Percentiles rank a stretch among this genome's conserved stretches.
Evolutionary conservation across 345 rosid genomes (phyloP).

Genomic region (Cardiospermum halicacabum): DNA sequence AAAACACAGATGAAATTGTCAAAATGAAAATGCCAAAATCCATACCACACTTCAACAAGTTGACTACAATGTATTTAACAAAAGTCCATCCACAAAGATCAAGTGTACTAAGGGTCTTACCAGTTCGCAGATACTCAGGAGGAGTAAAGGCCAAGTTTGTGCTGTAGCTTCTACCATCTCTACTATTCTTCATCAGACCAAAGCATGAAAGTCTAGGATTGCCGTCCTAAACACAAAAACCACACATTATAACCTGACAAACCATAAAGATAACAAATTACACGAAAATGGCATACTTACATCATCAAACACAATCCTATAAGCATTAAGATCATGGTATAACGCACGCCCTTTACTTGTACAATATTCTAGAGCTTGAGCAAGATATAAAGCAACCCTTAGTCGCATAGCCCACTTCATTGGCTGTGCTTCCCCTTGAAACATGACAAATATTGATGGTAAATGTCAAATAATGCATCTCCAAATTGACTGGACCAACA

Average conservation of each 20-base stretch:
- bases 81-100: neutral
- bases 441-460: neutral
- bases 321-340: slow-evolving; percentile 95
- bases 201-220: slow-evolving; percentile 93
- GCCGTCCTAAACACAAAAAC: slow-evolving; percentile 44
- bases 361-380: slow-evolving; percentile 93
- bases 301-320: slow-evolving; percentile 86
- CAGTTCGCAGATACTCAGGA: slow-evolving; percentile 85
- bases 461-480: slow-evolving; percentile 6
- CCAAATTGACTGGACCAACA: neutral
- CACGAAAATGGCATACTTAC: slow-evolving; percentile 32
- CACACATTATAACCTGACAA: slow-evolving; percentile 5
- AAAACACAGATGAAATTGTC: neutral
- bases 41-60: neutral
- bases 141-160: slow-evolving; percentile 92
- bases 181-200: slow-evolving; percentile 96
- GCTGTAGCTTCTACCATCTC: slow-evolving; percentile 88
- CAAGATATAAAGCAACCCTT: slow-evolving; percentile 87
- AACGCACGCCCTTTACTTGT: slow-evolving; percentile 74
- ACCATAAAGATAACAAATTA: neutral
- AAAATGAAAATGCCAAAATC: too few species aligned
- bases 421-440: slow-evolving; percentile 87
- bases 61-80: neutral
- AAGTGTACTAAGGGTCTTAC: slow-evolving; percentile 28
- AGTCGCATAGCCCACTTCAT: slow-evolving; percentile 99